Percentiles rank a stretch among this genome's conserved stretches.
Conservation (phyloP, 129 eudicot species). For the Dittrichia graveolens region DNA sequence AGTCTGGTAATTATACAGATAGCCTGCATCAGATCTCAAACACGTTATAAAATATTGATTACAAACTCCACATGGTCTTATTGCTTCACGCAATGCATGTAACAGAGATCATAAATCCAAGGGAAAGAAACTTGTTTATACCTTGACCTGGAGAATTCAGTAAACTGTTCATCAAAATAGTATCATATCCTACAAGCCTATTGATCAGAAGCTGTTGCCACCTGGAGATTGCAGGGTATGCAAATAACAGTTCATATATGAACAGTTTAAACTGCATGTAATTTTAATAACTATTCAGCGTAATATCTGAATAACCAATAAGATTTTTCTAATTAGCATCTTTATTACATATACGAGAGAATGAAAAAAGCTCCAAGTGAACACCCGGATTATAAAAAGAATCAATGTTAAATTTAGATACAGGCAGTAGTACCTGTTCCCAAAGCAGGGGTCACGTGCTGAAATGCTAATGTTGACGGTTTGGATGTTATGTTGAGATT, state of each 20-base stretch:
- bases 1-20: constrained; percentile 90
- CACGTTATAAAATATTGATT: constrained; percentile 16
- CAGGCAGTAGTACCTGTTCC: constrained; percentile 66
- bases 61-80: background rate
- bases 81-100: constrained; percentile 19
- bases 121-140: constrained; percentile 26
- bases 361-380: background rate
- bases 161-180: constrained; percentile 94
- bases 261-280: background rate
- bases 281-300: constrained; percentile 1
- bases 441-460: constrained; percentile 90
- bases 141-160: constrained; percentile 93
- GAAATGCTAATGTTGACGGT: constrained; percentile 87
- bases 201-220: constrained; percentile 99
- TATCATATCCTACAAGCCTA: constrained; percentile 94
- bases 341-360: background rate
- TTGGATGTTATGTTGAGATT: constrained; percentile 66
- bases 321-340: constrained; percentile 1
- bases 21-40: constrained; percentile 64
- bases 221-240: constrained; percentile 48
- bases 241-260: constrained; percentile 11
- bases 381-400: constrained; percentile 12
- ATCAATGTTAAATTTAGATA: constrained; percentile 15
- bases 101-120: background rate
- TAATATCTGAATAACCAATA: constrained; percentile 20